phyloP scores from a whole-genome alignment of 2,329 filamentous ascomycete species.

The Fusarium penzigii region DNA sequence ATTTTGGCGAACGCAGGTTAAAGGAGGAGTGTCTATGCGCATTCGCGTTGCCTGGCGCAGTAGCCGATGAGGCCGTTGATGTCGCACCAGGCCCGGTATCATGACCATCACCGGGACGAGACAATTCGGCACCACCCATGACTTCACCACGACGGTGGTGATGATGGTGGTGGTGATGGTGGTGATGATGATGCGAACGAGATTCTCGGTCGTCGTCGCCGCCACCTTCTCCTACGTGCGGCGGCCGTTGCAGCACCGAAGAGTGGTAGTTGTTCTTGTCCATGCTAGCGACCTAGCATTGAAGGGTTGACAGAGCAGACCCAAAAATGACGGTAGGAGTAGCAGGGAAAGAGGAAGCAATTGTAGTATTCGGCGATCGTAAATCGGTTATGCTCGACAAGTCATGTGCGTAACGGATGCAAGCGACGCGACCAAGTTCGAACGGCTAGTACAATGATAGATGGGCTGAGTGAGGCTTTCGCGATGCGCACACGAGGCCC shows the following conservation, averaged over 20 bases:
- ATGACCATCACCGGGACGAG: conserved; percentile 19
- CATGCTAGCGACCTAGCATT: conserved; percentile 36
- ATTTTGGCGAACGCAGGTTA: conserved; percentile 51
- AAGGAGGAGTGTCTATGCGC: conserved; percentile 46
- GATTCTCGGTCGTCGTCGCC: conserved; percentile 39
- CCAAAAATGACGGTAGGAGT: conserved; percentile 5
- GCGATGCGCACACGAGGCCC: conserved; percentile 31
- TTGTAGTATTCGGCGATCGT: conserved; percentile 20
- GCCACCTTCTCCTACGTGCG: conserved; percentile 38
- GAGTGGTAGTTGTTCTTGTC: conserved; percentile 50
- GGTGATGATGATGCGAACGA: conserved; percentile 34
- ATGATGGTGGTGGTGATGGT: conserved; percentile 37
- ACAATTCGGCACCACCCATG: conserved; percentile 38
- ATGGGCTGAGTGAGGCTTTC: conserved; percentile 19
- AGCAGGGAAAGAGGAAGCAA: conserved; percentile 12
- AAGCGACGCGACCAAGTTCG: conserved; percentile 22
- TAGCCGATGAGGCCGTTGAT: conserved; percentile 23
- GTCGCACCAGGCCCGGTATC: conserved; percentile 15
- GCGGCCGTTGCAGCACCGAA: conserved; percentile 49
- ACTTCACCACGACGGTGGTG: conserved; percentile 48
- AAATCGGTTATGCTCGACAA: conserved; percentile 24
- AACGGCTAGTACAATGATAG: conserved; percentile 14
- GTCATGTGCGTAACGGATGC: conserved; percentile 27
- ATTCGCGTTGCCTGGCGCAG: conserved; percentile 24
- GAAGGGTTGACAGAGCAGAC: conserved; percentile 13